Conservation (phyloP, 1,284 basidiomycete species). For the Rugosomyces carneus region DNA sequence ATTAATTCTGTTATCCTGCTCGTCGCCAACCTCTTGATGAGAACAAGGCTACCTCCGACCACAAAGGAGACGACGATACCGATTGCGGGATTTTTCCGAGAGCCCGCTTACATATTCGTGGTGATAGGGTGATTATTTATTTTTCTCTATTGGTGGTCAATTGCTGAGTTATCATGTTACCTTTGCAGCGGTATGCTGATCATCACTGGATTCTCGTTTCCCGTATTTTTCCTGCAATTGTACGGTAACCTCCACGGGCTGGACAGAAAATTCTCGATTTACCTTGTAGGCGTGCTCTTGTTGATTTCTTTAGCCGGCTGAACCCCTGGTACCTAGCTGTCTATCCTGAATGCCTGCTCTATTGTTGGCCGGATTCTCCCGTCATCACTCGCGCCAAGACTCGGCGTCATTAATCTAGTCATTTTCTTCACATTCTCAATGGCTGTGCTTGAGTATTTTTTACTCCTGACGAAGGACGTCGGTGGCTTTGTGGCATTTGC, state of each 20-base stretch:
- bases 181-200: constrained; percentile 25
- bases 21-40: constrained; percentile 37
- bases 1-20: constrained; percentile 34
- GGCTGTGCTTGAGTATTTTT: constrained; percentile 17
- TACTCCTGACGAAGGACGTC: constrained; percentile 2
- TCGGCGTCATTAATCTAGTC: constrained; percentile 36
- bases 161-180: background rate
- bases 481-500: constrained; percentile 27
- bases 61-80: constrained; percentile 9
- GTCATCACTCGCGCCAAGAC: constrained; percentile 26
- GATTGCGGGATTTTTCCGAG: constrained; percentile 22
- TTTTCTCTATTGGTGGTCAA: background rate
- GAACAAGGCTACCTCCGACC: constrained; percentile 33
- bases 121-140: constrained; percentile 17
- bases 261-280: constrained; percentile 31
- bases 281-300: constrained; percentile 25
- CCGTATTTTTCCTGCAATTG: constrained; percentile 41
- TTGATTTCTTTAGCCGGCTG: background rate
- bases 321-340: constrained; percentile 5
- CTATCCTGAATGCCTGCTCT: constrained; percentile 33
- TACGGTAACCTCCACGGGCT: constrained; percentile 34
- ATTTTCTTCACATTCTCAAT: constrained; percentile 24
- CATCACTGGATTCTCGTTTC: constrained; percentile 34
- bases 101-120: constrained; percentile 30
- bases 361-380: constrained; percentile 34